phyloP scores from a whole-genome alignment of 2,329 filamentous ascomycete genomes.

The Magnaporthales sp. region DNA sequence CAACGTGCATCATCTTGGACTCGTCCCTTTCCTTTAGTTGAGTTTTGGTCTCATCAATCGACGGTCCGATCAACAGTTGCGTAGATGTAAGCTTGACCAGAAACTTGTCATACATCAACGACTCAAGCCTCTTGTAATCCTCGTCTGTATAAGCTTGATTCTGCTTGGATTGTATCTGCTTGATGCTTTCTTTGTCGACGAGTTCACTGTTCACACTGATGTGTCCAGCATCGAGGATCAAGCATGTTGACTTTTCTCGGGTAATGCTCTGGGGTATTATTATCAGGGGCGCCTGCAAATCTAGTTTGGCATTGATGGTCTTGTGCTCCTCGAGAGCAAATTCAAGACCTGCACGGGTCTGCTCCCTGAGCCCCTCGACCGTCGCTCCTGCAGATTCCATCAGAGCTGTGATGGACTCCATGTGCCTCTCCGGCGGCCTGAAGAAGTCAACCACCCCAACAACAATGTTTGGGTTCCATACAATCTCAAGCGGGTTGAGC shows the following conservation, averaged over 20 bases:
- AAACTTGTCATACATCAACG: constrained; percentile 97
- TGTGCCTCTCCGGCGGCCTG: constrained; percentile 88
- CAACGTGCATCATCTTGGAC: constrained; percentile 70
- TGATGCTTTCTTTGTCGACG: constrained; percentile 83
- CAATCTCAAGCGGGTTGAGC: constrained; percentile 89
- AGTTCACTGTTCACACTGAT: constrained; percentile 90
- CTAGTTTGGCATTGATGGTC: constrained; percentile 91
- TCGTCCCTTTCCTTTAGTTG: constrained; percentile 65
- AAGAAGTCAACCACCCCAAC: constrained; percentile 93
- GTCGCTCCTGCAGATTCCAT: constrained; percentile 95
- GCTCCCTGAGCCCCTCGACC: constrained; percentile 87
- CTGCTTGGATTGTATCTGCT: constrained; percentile 85
- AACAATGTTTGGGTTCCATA: constrained; percentile 93
- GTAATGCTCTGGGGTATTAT: constrained; percentile 94
- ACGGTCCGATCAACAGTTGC: constrained; percentile 89
- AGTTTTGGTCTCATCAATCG: constrained; percentile 79
- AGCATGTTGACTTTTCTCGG: constrained; percentile 67
- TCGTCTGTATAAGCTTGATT: constrained; percentile 78
- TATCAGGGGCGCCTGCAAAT: constrained; percentile 90
- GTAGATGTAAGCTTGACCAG: constrained; percentile 87
- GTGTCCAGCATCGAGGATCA: constrained; percentile 94
- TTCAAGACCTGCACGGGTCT: constrained; percentile 90
- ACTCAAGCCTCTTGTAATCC: constrained; percentile 81
- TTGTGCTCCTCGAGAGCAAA: constrained; percentile 97
- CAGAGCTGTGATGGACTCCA: constrained; percentile 94